Percentiles rank a stretch among this genome's conserved stretches.
phyloP scores from a whole-genome alignment of 129 eudicot species.

The Cynara cardunculus region DNA sequence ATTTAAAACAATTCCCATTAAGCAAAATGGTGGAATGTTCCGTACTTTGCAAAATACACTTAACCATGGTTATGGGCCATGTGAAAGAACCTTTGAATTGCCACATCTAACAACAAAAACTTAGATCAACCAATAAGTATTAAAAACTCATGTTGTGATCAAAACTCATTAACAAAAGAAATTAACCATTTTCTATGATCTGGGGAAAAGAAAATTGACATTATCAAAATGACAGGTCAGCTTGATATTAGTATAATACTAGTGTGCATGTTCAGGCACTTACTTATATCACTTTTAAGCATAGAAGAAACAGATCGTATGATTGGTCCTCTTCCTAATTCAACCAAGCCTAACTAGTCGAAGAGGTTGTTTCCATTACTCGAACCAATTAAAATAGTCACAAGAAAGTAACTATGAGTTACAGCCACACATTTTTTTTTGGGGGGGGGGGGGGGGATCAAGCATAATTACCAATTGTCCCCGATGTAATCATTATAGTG shows the following conservation, averaged over 20 bases:
- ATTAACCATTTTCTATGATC: background rate
- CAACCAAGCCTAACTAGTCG: background rate
- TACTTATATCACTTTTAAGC: background rate
- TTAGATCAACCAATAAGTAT: background rate
- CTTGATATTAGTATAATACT: background rate
- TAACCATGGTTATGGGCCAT: background rate
- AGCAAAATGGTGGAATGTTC: background rate
- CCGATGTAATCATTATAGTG: background rate
- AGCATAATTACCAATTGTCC: background rate
- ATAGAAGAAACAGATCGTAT: background rate
- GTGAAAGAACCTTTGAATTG: background rate
- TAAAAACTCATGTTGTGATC: background rate
- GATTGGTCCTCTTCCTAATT: background rate
- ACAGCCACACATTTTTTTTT: background rate
- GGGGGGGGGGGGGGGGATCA: background rate
- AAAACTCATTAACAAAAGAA: background rate
- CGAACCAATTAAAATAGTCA: background rate
- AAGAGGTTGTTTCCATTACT: background rate
- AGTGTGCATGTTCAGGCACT: background rate
- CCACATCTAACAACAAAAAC: background rate
- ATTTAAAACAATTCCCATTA: background rate
- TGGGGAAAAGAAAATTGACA: background rate
- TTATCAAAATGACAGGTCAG: background rate
- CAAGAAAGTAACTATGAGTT: background rate
- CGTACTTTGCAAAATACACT: conserved; percentile 5